phyloP scores from a whole-genome alignment of 805 yeast species.

The Pichia phayaonensis region DNA sequence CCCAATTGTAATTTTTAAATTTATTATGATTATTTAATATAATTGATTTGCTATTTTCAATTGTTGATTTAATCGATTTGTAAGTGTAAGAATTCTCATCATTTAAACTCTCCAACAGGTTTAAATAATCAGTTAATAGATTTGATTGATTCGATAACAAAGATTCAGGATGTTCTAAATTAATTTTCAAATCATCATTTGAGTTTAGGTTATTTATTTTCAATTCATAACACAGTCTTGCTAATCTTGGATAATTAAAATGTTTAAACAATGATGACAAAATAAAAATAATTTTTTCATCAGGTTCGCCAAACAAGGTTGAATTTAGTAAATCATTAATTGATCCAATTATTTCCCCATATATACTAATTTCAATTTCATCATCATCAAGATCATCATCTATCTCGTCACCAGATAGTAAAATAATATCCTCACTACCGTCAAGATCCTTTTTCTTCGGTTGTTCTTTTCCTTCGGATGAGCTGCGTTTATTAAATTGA shows the following conservation, averaged over 20 bases:
- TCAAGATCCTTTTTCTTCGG: no score
- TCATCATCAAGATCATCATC: not conserved
- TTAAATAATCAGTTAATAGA: conserved; percentile 17
- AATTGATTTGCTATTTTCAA: not conserved
- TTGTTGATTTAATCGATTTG: conserved; percentile 5
- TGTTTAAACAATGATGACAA: conserved; percentile 44
- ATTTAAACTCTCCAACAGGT: conserved; percentile 14
- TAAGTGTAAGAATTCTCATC: conserved; percentile 13
- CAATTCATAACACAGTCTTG: conserved; percentile 54
- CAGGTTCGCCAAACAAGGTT: conserved; percentile 61
- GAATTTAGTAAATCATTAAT: conserved; percentile 62
- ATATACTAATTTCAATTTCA: conserved; percentile 22
- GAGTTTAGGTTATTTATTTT: conserved; percentile 33
- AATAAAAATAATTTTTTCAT: conserved; percentile 42
- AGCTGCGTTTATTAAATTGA: not conserved
- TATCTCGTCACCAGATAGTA: not conserved
- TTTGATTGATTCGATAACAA: conserved; percentile 27
- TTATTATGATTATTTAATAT: not conserved
- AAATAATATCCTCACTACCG: not conserved
- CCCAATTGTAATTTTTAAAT: conserved; percentile 4
- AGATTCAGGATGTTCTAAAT: conserved; percentile 14
- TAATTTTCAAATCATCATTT: conserved; percentile 20
- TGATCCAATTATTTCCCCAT: conserved; percentile 15
- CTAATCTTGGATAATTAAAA: conserved; percentile 41
- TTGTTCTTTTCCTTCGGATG: not conserved